These are phyloP conservation scores for Pseudogymnoascus sp. DNA, from an alignment of 2,329 filamentous ascomycete species.

Conservation along the genomic window DNA sequence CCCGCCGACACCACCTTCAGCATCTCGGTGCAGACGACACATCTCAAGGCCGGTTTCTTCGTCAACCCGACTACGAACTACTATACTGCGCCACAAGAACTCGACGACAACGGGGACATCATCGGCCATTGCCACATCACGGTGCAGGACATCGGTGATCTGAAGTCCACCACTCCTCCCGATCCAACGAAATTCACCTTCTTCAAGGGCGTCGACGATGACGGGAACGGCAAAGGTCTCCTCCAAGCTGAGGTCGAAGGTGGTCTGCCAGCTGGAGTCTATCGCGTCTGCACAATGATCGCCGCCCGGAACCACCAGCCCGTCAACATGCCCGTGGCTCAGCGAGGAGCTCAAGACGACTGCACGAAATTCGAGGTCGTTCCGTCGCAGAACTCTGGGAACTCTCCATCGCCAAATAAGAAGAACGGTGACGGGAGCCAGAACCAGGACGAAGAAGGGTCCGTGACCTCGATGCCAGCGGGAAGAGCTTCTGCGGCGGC, in stretches of 20 bases:
- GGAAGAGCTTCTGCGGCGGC: background rate
- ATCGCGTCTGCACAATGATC: conserved; percentile 37
- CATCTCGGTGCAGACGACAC: conserved; percentile 20
- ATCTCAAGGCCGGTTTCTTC: no score
- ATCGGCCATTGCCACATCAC: conserved; percentile 34
- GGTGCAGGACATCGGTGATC: conserved; percentile 27
- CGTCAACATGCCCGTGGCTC: conserved; percentile 35
- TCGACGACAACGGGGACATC: no score
- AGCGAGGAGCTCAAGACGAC: conserved; percentile 36
- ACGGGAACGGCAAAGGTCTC: conserved; percentile 31
- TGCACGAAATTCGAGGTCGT: conserved; percentile 36
- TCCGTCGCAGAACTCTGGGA: conserved; percentile 17
- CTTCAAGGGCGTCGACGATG: conserved; percentile 35
- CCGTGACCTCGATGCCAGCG: background rate
- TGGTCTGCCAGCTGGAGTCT: conserved; percentile 34
- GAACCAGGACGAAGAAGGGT: background rate
- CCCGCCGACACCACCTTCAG: conserved; percentile 26
- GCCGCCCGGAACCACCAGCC: conserved; percentile 35
- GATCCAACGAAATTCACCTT: conserved; percentile 30
- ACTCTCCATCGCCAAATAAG: conserved; percentile 8
- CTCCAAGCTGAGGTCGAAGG: conserved; percentile 30
- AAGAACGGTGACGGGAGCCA: background rate
- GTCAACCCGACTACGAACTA: no score
- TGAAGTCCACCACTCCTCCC: conserved; percentile 14
- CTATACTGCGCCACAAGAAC: no score